A percentile compares a stretch with the other conserved stretches of the same genome.
phyloP scores from a whole-genome alignment of 139 green algal species.

The Coccomyxa sp. region DNA sequence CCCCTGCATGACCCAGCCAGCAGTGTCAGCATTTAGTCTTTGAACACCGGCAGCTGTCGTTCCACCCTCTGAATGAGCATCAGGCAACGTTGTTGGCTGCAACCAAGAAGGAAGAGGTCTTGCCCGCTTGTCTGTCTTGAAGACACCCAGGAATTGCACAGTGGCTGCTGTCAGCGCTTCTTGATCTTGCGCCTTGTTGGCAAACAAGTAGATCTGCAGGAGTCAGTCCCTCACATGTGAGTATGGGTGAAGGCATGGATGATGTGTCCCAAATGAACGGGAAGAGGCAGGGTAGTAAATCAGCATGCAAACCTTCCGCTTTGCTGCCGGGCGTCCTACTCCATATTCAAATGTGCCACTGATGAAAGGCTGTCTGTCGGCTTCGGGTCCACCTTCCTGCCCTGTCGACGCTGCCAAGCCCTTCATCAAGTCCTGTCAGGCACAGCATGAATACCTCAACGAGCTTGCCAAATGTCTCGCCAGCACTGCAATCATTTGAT shows the following conservation, averaged over 20 bases:
- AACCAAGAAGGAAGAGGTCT: no score
- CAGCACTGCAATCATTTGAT: background rate
- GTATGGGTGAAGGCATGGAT: no score
- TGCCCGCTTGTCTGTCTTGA: constrained; percentile 8
- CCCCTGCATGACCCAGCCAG: constrained; percentile 1
- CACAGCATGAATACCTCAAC: background rate
- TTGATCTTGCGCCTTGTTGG: constrained; percentile 11
- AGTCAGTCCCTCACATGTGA: no score
- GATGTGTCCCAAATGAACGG: no score
- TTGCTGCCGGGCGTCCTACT: constrained; percentile 12
- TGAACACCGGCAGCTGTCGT: background rate
- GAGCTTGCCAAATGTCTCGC: no score
- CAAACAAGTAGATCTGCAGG: background rate
- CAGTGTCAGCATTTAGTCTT: background rate
- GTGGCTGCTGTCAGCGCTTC: background rate
- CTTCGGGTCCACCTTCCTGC: background rate
- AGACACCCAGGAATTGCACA: constrained; percentile 11
- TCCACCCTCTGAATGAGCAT: no score
- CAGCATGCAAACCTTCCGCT: constrained; percentile 23
- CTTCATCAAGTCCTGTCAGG: constrained; percentile 1
- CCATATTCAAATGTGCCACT: constrained; percentile 32
- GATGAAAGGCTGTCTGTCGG: constrained; percentile 10
- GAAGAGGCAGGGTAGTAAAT: background rate
- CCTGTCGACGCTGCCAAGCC: background rate
- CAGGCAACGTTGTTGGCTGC: no score